These are phyloP conservation scores for Chlorophyllum brunneum DNA, from an alignment of 768 basidiomycete species.

Conservation along the genomic window DNA sequence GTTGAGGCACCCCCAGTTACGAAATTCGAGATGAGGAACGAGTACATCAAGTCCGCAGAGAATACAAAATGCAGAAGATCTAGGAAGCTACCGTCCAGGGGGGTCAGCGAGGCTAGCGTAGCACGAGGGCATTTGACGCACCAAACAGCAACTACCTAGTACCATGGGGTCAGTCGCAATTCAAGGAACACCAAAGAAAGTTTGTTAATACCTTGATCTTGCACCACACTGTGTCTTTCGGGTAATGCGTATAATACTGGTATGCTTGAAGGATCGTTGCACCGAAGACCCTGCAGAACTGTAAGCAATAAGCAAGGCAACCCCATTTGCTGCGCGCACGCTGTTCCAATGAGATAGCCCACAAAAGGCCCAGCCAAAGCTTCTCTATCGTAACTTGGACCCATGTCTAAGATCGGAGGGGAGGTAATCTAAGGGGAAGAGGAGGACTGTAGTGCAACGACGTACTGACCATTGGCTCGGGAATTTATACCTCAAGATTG, in stretches of 20 bases:
- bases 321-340: not conserved
- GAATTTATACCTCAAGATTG: not conserved
- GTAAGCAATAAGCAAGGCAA: not conserved
- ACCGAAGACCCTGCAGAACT: slow-evolving; percentile 1
- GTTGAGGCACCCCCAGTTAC: not conserved
- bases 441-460: no score
- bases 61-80: slow-evolving; percentile 7
- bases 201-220: slow-evolving; percentile 1
- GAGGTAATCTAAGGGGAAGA: not conserved
- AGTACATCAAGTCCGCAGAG: slow-evolving; percentile 4
- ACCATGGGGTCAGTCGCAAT: not conserved
- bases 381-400: not conserved
- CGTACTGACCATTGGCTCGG: not conserved
- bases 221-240: not conserved
- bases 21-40: slow-evolving; percentile 9
- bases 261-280: slow-evolving; percentile 6
- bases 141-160: not conserved
- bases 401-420: not conserved
- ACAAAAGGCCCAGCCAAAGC: slow-evolving; percentile 4
- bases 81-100: not conserved
- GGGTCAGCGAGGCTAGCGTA: not conserved
- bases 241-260: slow-evolving; percentile 1
- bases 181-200: not conserved
- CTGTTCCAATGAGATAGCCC: slow-evolving; percentile 1
- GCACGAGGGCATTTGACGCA: not conserved